Base-by-base conservation (phyloP, 495 filamentous ascomycete genomes). In the Penicillium ucsense region DNA sequence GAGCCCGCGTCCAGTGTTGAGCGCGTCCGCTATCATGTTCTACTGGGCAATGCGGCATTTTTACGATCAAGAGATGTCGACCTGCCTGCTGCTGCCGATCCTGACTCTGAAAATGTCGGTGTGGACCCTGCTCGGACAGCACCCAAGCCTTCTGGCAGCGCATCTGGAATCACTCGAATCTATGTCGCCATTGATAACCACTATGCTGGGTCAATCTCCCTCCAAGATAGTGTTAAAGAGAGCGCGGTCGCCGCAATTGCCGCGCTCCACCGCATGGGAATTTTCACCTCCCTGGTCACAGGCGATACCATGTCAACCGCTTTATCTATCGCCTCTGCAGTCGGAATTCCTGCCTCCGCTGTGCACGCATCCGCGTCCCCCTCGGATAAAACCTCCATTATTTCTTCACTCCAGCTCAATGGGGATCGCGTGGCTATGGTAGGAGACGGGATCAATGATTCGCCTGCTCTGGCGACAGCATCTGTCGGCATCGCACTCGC, bases 381-480 rank as follows among this genome's bases (percentile, higher is more conserved):
- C 2, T 83, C 86, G 37, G 82, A 92, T 53, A 99, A 99, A 52
- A 88, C 89, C 51, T 69, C 72, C 29, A 94, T 97, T 57, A 79
- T 99, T 62, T 77, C 79, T 11, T 63, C 80, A 38, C 76, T 96
- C 34, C 86, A 96, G 66, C 72, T 70, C 0, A 52, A 64, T 3
- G 88, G 89, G 49, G 76, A 84, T 38, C 72, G 83, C 43, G 86
- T 99, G 27, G 92, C 88, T 54, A 97, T 99, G 92, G 92, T 97
- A 27, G 92, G 92, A 44, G 92, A 99, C 61, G 92, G 92, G 35
- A 96, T 99, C 76, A 99, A 99, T 64, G 92, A 99, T 72, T 96
- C 91, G 0, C 92, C 92, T 1, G 92, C 92, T 2, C 78, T 99
- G 3, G 92, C 91, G 10, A 95, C 89, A 2, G 89, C 92, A 31